These are phyloP conservation scores for Picochlorum sp. DNA, from an alignment of 139 green algal genomes.

Conservation along the genomic window DNA sequence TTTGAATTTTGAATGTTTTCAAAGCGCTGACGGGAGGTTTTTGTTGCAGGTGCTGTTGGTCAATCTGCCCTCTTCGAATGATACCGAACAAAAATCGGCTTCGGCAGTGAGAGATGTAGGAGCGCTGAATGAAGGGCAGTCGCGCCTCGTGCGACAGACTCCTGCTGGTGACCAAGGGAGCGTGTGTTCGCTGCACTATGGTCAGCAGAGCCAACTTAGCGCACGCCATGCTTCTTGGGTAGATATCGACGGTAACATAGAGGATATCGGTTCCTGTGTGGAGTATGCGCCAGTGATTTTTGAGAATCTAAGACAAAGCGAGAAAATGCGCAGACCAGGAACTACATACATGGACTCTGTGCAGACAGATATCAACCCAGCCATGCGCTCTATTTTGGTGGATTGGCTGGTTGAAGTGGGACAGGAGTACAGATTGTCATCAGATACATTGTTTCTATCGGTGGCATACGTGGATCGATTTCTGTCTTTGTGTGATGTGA, in stretches of 20 bases:
- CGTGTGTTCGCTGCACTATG: too few relatives aligned
- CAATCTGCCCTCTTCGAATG: too few relatives aligned
- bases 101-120: too few relatives aligned
- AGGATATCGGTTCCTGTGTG: slow-evolving; percentile 61
- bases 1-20: too few relatives aligned
- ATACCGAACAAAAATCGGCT: too few relatives aligned
- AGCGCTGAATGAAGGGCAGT: too few relatives aligned
- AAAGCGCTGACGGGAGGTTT: too few relatives aligned
- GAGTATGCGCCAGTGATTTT: slow-evolving; percentile 70
- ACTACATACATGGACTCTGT: slow-evolving; percentile 55
- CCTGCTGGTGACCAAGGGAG: too few relatives aligned
- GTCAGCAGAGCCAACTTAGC: too few relatives aligned
- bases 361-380: slow-evolving; percentile 80
- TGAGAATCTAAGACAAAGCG: slow-evolving; percentile 38
- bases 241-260: slow-evolving; percentile 52
- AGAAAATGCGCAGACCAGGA: slow-evolving; percentile 36
- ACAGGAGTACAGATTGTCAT: slow-evolving; percentile 86
- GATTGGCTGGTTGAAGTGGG: slow-evolving; percentile 95
- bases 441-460: slow-evolving; percentile 85
- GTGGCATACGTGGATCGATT: slow-evolving; percentile 85
- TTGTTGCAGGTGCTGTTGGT: too few relatives aligned
- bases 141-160: too few relatives aligned
- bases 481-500: slow-evolving; percentile 48
- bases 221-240: background rate
- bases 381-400: slow-evolving; percentile 90